Base-by-base conservation (phyloP, 2,329 filamentous ascomycete species). In the Aspergillus cejpii region DNA sequence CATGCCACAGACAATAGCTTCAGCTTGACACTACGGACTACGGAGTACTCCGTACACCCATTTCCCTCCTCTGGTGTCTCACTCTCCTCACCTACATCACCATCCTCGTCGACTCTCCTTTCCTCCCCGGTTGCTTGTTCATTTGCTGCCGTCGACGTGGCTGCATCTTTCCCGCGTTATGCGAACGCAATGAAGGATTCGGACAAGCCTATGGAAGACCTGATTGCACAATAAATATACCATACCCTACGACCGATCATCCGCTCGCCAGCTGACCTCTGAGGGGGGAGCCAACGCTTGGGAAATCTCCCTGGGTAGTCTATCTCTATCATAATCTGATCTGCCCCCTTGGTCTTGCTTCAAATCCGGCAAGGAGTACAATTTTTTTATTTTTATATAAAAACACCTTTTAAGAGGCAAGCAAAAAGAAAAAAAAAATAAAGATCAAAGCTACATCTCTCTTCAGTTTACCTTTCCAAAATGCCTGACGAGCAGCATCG, bases 401-500 rank as follows among this genome's bases (percentile, higher is more conserved):
- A n/a, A n/a, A n/a, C n/a, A n/a, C n/a, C n/a, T n/a, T 47, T 37
- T 37, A 40, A 38, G 41, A 44, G 47, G 49, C 49, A 39, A 31
- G 51, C 41, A 31, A 48, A 48, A 51, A 41, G 41, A 39, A 31
- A 36, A 43, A 45, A 41, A 48, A 43, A 23, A 39, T 20, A 24
- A 29, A 41, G 34, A 26, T 29, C 19, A 29, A 26, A 44, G 2
- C 3, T 26, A 14, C 26, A 19, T 17, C 27, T 37, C 10, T 36
- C 7, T 19, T 20, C 41, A n/a, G 3, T 42, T 37, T 20, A 28
- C 47, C 45, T 46, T 45, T 41, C 45, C 55, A 62, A 47, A 49
- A 65, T 65, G 62, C 54, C 62, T 41, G 62, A 63, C 52, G 62
- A 65, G 54, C 53, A 58, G 21, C 41, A 14, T 26, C 46, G 29